These are phyloP conservation scores for Penstemon barbatus DNA, from an alignment of 257 asterid species.

Conservation along the genomic window DNA sequence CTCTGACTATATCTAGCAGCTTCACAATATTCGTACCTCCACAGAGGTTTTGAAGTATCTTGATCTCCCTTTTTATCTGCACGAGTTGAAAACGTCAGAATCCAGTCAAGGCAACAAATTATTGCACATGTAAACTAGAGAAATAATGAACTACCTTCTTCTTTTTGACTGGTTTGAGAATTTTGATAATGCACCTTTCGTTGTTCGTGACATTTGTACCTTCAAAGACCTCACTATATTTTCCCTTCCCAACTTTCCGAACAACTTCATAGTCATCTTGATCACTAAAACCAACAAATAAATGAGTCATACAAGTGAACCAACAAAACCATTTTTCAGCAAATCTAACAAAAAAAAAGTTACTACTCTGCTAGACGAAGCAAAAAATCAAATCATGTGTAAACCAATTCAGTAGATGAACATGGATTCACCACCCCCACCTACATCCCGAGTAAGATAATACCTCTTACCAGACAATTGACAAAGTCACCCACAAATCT, in stretches of 20 bases:
- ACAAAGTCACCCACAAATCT: background rate
- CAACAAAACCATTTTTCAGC: background rate
- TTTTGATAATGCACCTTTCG: conserved; percentile 60
- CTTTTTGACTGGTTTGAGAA: conserved; percentile 68
- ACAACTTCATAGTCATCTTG: conserved; percentile 71
- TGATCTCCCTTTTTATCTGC: conserved; percentile 97
- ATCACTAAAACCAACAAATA: background rate
- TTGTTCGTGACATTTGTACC: conserved; percentile 53
- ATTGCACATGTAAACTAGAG: background rate
- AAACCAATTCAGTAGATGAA: background rate
- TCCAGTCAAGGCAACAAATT: background rate
- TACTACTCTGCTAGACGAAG: no score
- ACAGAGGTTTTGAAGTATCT: conserved; percentile 82
- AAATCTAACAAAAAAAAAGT: no score
- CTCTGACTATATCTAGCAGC: conserved; percentile 89
- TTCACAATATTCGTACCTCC: conserved; percentile 95
- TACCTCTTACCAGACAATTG: background rate
- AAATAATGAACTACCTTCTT: conserved; percentile 42
- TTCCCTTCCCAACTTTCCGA: conserved; percentile 66
- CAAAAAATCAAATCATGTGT: background rate
- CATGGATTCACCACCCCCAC: background rate
- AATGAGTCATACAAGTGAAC: background rate
- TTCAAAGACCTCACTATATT: conserved; percentile 66
- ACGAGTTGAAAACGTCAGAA: conserved; percentile 21
- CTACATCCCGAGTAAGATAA: background rate